phyloP scores from a whole-genome alignment of 2,329 filamentous ascomycete genomes.

The Sporothrix inflata region DNA sequence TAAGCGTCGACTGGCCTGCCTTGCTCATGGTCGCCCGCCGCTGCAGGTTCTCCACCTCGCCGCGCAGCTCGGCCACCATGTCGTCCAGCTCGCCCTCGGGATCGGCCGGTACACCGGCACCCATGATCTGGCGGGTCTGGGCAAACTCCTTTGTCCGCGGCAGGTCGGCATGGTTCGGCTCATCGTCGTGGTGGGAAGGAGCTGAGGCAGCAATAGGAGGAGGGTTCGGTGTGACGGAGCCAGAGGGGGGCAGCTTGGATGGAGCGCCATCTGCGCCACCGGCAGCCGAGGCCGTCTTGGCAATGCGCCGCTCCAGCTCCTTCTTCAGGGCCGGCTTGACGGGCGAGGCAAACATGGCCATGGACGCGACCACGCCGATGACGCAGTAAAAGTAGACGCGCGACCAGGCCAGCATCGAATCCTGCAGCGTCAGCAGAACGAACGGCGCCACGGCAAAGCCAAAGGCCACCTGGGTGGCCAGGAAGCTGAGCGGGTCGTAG shows the following conservation, averaged over 20 bases:
- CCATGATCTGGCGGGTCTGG: constrained; percentile 28
- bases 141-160: constrained; percentile 30
- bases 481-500: constrained; percentile 66
- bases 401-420: constrained; percentile 76
- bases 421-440: constrained; percentile 73
- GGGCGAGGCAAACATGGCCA: constrained; percentile 79
- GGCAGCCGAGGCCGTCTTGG: constrained; percentile 40
- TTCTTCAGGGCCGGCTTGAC: constrained; percentile 65
- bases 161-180: constrained; percentile 25
- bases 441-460: constrained; percentile 85
- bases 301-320: constrained; percentile 61
- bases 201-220: not conserved
- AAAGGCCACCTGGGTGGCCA: constrained; percentile 50
- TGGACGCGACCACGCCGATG: constrained; percentile 64
- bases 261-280: not conserved
- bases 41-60: constrained; percentile 68
- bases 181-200: constrained; percentile 1
- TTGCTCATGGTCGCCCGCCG: constrained; percentile 33
- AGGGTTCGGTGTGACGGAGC: not conserved
- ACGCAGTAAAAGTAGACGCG: constrained; percentile 88
- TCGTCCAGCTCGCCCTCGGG: constrained; percentile 75
- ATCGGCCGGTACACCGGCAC: constrained; percentile 72
- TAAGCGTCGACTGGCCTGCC: not conserved
- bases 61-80: constrained; percentile 72
- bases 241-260: not conserved